These are phyloP conservation scores for Vitis labrusca DNA, from an alignment of 164 flowering plant genomes.

Conservation along the genomic window DNA sequence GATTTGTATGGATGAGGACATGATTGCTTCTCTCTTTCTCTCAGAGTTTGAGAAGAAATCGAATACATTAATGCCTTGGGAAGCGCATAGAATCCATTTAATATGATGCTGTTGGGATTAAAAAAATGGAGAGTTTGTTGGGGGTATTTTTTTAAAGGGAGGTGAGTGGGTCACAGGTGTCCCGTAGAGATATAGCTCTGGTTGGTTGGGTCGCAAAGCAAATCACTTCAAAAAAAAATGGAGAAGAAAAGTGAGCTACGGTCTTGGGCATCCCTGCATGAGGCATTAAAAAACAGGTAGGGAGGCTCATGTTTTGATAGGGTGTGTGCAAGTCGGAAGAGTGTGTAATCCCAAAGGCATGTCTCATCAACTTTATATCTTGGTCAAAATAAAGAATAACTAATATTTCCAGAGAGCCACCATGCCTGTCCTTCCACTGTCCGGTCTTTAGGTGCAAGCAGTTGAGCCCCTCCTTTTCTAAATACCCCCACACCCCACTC, in stretches of 20 bases:
- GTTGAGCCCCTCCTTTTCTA: background rate
- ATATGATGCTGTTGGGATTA: background rate
- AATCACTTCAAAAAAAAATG: background rate
- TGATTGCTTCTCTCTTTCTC: conserved; percentile 8
- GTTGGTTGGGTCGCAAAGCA: conserved; percentile 7
- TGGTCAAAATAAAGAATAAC: conserved; percentile 22
- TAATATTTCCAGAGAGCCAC: background rate
- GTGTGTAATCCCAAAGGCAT: conserved; percentile 39
- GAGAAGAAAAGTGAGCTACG: conserved; percentile 4
- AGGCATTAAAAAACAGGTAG: background rate
- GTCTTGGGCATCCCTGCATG: conserved; percentile 2
- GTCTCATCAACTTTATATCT: conserved; percentile 24
- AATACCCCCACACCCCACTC: background rate
- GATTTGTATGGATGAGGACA: conserved; percentile 11
- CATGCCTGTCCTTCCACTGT: conserved; percentile 19
- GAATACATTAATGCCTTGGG: conserved; percentile 20
- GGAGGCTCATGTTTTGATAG: background rate
- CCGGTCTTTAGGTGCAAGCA: background rate
- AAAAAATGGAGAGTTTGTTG: conserved; percentile 1
- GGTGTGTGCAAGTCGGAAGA: conserved; percentile 9
- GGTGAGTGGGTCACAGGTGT: conserved; percentile 24
- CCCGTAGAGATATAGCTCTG: conserved; percentile 7
- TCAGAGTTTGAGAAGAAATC: conserved; percentile 6
- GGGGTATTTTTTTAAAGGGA: background rate
- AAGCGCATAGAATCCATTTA: conserved; percentile 7